A percentile compares a stretch with the other conserved stretches of the same genome.
phyloP scores from a whole-genome alignment of 2,329 filamentous ascomycete species.

The Pseudocercospora cruenta region DNA sequence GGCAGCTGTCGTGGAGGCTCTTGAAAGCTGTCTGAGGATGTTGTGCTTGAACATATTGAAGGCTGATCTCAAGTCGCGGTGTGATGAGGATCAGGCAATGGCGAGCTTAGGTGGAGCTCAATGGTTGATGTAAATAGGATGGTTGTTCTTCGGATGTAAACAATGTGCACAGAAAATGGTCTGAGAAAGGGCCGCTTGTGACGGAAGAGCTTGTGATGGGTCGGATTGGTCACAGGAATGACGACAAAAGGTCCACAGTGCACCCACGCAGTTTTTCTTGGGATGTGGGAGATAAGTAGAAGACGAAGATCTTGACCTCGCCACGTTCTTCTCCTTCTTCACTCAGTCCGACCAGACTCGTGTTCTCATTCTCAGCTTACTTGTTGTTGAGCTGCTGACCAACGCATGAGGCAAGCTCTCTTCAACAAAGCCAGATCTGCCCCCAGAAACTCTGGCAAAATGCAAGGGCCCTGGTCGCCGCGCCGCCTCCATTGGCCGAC shows the following conservation, averaged over 20 bases:
- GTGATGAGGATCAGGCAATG: background rate
- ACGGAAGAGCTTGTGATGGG: background rate
- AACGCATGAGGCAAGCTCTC: background rate
- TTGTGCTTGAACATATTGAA: constrained; percentile 38
- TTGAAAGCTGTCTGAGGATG: constrained; percentile 38
- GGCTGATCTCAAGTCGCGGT: too few species aligned
- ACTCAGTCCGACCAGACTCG: background rate
- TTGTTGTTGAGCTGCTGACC: constrained; percentile 5
- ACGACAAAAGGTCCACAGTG: constrained; percentile 4
- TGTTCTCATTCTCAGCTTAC: background rate
- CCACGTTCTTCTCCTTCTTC: background rate
- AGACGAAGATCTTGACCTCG: background rate
- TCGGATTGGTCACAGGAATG: background rate
- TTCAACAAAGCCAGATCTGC: background rate
- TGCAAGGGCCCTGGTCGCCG: background rate
- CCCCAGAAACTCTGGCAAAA: background rate
- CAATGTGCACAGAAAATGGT: background rate
- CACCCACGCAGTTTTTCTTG: background rate
- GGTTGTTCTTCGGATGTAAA: background rate
- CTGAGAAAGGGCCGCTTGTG: background rate
- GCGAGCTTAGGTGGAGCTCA: background rate
- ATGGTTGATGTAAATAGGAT: background rate
- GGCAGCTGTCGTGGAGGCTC: constrained; percentile 36
- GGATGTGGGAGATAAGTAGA: background rate
- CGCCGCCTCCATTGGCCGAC: background rate